Evolutionary conservation across 371 early-diverging fungal genomes (phyloP).

Genomic region (Rhizopus delemar): DNA sequence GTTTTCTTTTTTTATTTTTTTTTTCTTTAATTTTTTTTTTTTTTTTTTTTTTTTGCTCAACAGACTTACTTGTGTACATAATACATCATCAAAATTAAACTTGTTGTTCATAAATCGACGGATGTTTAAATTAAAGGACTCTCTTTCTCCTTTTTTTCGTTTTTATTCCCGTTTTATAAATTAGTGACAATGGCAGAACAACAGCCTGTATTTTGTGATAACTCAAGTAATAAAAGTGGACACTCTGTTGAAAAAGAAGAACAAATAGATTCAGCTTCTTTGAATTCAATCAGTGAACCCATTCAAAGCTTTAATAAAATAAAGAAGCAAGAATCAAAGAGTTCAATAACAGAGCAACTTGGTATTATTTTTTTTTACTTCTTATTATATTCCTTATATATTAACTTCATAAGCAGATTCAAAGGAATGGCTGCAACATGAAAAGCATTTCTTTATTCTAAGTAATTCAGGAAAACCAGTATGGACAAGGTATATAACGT

Average conservation of each 20-base stretch:
- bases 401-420: slow-evolving; percentile 14
- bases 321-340: slow-evolving; percentile 41
- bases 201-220: background rate
- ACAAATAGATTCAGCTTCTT: slow-evolving; percentile 20
- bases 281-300: slow-evolving; percentile 35
- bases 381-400: slow-evolving; percentile 1
- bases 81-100: no score
- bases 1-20: no score
- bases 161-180: background rate
- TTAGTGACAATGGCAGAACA: background rate
- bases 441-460: slow-evolving; percentile 82
- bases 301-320: slow-evolving; percentile 43
- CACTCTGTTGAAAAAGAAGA: background rate
- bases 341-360: slow-evolving; percentile 29
- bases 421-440: slow-evolving; percentile 60
- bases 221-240: background rate
- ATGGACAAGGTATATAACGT: slow-evolving; percentile 60
- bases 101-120: no score
- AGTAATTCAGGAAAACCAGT: slow-evolving; percentile 89
- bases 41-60: no score
- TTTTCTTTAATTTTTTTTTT: no score
- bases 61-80: no score
- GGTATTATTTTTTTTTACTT: background rate
- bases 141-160: background rate
- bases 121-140: background rate